Base-by-base conservation (phyloP, 2,329 filamentous ascomycete genomes). In the Apiospora rasikravindrae region DNA sequence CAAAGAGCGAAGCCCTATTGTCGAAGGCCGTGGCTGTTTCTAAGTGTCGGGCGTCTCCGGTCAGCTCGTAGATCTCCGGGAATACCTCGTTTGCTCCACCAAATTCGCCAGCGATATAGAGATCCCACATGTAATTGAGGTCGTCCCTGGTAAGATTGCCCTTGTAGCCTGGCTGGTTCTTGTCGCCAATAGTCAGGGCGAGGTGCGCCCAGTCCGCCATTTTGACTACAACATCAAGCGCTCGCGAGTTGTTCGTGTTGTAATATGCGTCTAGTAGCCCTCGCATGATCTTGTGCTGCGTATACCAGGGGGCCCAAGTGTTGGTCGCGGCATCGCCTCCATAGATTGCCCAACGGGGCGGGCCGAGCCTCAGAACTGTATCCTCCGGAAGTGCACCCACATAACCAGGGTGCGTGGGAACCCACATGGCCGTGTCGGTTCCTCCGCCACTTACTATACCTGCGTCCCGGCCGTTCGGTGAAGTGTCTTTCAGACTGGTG, bases 51-150 rank as follows among this genome's bases (percentile, higher is more conserved):
- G 75, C 71, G 51, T 81, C 77, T 19, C 78, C 78, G 7, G 79
- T 81, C 49, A 81, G 33, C 42, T 78, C 72, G 64, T 79, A 80
- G 69, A 81, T 78, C 72, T 81, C 80, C 2, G 80, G 76, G 70
- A 79, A 80, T 1, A 81, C 78, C 73, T 81, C 79, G 61, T 81
- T 81, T 3, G 77, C 78, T 0, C 78, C 79, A 6, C 79, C 80
- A 47, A 76, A 81, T 66, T 81, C 80, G 24, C 80, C 79, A 4
- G 76, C 79, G 66, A 80, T 81, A 51, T 80, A 80, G 1, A 81
- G 72, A 51, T 81, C 80, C 80, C 79, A 81, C 79, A 81, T 81
- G 71, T 77, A 79, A 74, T 81, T 81, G n/a, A 81, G 78, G 67
- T 81, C 77, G 47, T 76, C 76, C 47, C 79, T 72, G 0, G 78